Conservation (phyloP, 208 protist genomes). For the Acanthamoeba divionensis region DNA sequence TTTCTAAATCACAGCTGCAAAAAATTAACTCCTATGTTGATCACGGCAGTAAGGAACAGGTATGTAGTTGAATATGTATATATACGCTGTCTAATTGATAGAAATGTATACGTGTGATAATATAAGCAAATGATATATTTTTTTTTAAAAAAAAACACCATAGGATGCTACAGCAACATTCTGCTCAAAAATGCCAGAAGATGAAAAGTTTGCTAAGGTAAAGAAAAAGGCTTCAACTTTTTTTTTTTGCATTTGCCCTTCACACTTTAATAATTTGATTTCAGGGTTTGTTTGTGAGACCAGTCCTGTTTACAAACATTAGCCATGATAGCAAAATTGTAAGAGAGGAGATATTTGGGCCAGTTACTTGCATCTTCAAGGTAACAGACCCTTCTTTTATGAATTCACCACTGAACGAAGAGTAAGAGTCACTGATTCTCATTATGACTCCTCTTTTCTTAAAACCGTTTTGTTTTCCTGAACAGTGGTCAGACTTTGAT, state of each 20-base stretch:
- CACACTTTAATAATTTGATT: background rate
- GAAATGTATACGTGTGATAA: background rate
- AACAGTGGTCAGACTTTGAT: background rate
- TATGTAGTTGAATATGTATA: background rate
- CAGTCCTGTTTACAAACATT: conserved; percentile 54
- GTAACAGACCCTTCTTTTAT: background rate
- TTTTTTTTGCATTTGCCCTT: background rate
- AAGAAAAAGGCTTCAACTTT: background rate
- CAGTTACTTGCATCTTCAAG: conserved; percentile 51
- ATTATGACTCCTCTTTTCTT: too few relatives aligned
- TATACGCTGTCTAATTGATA: too few relatives aligned
- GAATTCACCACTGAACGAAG: too few relatives aligned
- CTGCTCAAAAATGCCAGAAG: background rate
- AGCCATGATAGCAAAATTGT: conserved; percentile 55
- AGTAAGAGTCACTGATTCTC: too few relatives aligned
- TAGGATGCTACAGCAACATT: background rate
- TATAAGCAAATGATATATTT: background rate
- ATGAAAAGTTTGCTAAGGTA: background rate
- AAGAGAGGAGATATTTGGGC: conserved; percentile 64
- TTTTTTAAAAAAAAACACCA: too few relatives aligned
- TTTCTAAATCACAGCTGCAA: conserved; percentile 45
- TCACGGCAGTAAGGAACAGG: background rate
- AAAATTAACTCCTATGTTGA: conserved; percentile 27
- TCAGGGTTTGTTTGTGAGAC: conserved; percentile 36
- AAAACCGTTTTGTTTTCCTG: background rate